Conservation (phyloP, 1,139 yeast genomes). For the Dujonia santamariae region DNA sequence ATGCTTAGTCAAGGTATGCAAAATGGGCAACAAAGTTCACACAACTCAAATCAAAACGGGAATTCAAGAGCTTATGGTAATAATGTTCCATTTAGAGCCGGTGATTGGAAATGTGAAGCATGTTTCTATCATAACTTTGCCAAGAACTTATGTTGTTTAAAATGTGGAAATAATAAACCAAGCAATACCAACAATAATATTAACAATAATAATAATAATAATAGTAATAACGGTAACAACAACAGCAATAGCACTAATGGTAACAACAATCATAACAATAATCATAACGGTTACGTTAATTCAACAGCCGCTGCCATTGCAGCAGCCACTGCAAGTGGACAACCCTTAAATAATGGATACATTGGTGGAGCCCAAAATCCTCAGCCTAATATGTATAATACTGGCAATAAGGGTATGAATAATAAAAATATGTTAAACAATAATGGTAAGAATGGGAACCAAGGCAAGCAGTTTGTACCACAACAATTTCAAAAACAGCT, state of each 20-base stretch:
- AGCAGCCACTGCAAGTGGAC: constrained; percentile 54
- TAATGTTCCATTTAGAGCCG: constrained; percentile 89
- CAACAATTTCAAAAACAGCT: constrained; percentile 6
- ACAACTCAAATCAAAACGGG: constrained; percentile 16
- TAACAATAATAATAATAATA: constrained; percentile 9
- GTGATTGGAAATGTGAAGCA: constrained; percentile 93
- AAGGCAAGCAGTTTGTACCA: constrained; percentile 2
- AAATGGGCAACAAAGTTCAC: constrained; percentile 7
- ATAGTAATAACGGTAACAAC: constrained; percentile 1
- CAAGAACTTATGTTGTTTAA: constrained; percentile 78
- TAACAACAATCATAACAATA: constrained; percentile 47
- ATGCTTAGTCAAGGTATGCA: constrained; percentile 5
- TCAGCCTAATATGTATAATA: constrained; percentile 21
- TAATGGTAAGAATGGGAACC: constrained; percentile 10
- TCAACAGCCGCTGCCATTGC: constrained; percentile 23
- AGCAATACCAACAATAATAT: constrained; percentile 31
- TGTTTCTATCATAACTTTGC: constrained; percentile 94
- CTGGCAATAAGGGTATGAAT: constrained; percentile 10
- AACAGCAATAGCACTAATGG: constrained; percentile 52
- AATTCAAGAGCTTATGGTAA: constrained; percentile 22
- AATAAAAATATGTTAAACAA: constrained; percentile 14
- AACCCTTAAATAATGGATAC: constrained; percentile 29
- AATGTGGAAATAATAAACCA: constrained; percentile 81
- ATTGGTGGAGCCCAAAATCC: constrained; percentile 29
- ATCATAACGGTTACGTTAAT: constrained; percentile 14